Conservation (phyloP, 106 monocot species). For the Dendrobium catenatum region DNA sequence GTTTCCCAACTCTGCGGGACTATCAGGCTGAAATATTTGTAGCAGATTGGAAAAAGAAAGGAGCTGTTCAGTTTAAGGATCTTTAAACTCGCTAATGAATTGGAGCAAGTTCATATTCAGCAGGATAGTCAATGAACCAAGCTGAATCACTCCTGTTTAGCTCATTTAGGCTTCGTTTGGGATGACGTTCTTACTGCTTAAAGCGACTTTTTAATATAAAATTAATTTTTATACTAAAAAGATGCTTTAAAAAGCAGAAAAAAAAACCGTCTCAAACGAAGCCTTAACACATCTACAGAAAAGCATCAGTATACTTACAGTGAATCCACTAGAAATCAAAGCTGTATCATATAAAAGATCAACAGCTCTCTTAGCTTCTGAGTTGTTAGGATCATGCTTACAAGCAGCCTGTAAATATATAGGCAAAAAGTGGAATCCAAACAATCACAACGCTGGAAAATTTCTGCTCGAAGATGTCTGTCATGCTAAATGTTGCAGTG, state of each 20-base stretch:
- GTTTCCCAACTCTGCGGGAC: conserved; percentile 82
- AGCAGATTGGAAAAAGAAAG: not conserved
- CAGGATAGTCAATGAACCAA: too few relatives aligned
- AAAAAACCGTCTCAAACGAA: too few relatives aligned
- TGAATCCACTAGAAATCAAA: conserved; percentile 94
- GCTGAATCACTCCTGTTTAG: too few relatives aligned
- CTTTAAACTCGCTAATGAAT: too few relatives aligned
- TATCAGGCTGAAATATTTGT: conserved; percentile 72
- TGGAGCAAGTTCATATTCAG: too few relatives aligned
- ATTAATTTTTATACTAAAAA: too few relatives aligned
- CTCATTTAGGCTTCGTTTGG: too few relatives aligned
- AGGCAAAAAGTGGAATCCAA: not conserved
- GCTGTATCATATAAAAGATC: conserved; percentile 91
- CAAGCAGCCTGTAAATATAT: conserved; percentile 69
- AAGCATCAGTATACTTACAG: conserved; percentile 38
- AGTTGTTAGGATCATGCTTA: conserved; percentile 75
- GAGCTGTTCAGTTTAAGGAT: too few relatives aligned
- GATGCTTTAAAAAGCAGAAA: too few relatives aligned
- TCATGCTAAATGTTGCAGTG: not conserved
- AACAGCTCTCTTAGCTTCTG: conserved; percentile 90
- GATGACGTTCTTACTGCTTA: too few relatives aligned
- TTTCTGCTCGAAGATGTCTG: not conserved
- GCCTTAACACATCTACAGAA: too few relatives aligned
- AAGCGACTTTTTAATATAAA: too few relatives aligned
- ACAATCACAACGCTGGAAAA: not conserved